These are phyloP conservation scores for Huntiella savannae DNA, from an alignment of 2,329 filamentous ascomycete species.

Conservation along the genomic window DNA sequence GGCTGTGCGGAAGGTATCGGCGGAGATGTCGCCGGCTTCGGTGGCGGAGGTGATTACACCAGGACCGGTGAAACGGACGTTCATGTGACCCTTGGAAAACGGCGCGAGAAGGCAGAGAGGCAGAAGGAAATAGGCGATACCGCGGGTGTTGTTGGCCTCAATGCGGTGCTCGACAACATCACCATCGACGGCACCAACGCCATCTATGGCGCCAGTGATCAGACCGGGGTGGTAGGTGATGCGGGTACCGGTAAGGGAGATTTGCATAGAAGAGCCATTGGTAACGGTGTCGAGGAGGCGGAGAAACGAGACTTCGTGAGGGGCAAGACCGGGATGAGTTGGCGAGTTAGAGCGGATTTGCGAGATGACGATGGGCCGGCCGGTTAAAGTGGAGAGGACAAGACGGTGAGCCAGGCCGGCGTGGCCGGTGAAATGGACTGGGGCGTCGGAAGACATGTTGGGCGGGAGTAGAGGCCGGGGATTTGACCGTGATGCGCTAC, in stretches of 20 bases:
- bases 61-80: conserved; percentile 72
- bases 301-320: conserved; percentile 87
- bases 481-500: no score
- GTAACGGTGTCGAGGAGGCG: conserved; percentile 87
- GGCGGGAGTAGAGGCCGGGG: conserved; percentile 7
- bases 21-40: conserved; percentile 65
- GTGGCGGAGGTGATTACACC: conserved; percentile 86
- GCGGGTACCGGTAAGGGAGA: conserved; percentile 88
- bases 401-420: conserved; percentile 68
- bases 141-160: conserved; percentile 56
- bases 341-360: conserved; percentile 78
- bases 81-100: conserved; percentile 80
- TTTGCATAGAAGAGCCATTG: conserved; percentile 87
- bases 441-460: conserved; percentile 25
- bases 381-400: conserved; percentile 77
- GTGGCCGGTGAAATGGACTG: conserved; percentile 66
- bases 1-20: conserved; percentile 84
- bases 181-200: conserved; percentile 47
- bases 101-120: conserved; percentile 79
- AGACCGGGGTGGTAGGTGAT: conserved; percentile 82
- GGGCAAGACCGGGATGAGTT: conserved; percentile 71
- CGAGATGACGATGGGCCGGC: conserved; percentile 74
- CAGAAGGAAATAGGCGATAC: conserved; percentile 80
- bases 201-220: conserved; percentile 68
- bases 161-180: conserved; percentile 69